Percentiles rank a stretch among this genome's conserved stretches.
Evolutionary conservation across 2,329 filamentous ascomycete species (phyloP).

Genomic region (Monosporascus sp.): DNA sequence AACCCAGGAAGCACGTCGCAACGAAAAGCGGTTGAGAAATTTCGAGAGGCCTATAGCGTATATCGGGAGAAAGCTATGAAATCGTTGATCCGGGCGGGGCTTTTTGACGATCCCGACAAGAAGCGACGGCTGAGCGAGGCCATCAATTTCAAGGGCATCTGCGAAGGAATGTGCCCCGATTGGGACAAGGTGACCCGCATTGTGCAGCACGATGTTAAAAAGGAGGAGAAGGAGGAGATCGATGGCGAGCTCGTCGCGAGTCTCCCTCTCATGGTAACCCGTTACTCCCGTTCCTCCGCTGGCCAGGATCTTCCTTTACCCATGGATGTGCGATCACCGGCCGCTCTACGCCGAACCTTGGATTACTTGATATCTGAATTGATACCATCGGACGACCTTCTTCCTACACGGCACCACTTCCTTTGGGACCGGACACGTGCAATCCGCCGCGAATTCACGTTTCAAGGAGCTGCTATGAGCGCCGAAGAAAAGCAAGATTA

Average conservation of each 20-base stretch:
- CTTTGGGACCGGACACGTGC: conserved; percentile 65
- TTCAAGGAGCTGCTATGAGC: conserved; percentile 55
- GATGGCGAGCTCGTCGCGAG: conserved; percentile 40
- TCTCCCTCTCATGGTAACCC: conserved; percentile 58
- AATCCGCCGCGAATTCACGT: conserved; percentile 63
- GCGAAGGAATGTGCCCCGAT: conserved; percentile 65
- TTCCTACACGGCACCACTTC: conserved; percentile 55
- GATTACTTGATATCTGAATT: conserved; percentile 60
- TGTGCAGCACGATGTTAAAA: conserved; percentile 53
- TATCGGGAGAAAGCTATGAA: conserved; percentile 53
- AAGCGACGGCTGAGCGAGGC: conserved; percentile 58
- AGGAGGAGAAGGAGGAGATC: conserved; percentile 45
- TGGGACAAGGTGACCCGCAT: conserved; percentile 61
- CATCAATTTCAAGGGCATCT: conserved; percentile 62
- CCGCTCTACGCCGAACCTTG: conserved; percentile 52
- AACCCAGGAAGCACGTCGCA: conserved; percentile 48
- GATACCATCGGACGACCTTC: conserved; percentile 47
- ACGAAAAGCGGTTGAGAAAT: conserved; percentile 46
- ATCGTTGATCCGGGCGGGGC: conserved; percentile 51
- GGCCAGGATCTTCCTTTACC: conserved; percentile 63
- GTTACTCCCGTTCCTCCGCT: conserved; percentile 61
- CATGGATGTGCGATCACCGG: conserved; percentile 60
- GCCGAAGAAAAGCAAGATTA: conserved; percentile 52
- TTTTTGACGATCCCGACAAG: conserved; percentile 62
- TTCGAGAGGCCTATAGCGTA: conserved; percentile 50